Base-by-base conservation (phyloP, 2,329 filamentous ascomycete genomes). In the Claviceps fusiformis region DNA sequence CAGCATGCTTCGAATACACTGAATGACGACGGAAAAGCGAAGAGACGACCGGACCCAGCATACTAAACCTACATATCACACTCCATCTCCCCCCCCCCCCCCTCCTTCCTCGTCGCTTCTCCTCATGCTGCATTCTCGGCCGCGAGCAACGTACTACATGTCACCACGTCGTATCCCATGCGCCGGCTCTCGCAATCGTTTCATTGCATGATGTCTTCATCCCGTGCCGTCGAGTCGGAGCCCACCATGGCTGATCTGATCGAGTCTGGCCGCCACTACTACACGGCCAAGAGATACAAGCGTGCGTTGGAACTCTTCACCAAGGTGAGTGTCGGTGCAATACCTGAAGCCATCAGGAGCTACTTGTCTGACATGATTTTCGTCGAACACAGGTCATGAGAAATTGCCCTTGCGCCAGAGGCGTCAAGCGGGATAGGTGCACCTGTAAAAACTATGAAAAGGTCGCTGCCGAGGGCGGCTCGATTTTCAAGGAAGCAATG, bases 401-500 rank as follows among this genome's bases (percentile, higher is more conserved):
- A 33, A 55, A 63, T 5, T 73, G 71, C 33, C 45, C 64, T 2
- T 73, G 70, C 57, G 62, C 59, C 49, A 62, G 65, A 39, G 65
- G 65, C n/a, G 59, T 60, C 45, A 68, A 64, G 50, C 65, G 72
- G 9, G 64, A 68, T 24, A 46, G 24, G 29, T 46, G 45, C 45
- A 46, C 24, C 27, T 46, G 45, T 15, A 46, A 46, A 46, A 29
- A 72, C 55, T 73, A 68, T 46, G 67, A 71, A 47, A 62, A 63
- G 29, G 62, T 69, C 11, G 68, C 65, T 3, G 54, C 53, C 1
- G 61, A 67, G 35, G 62, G 63, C 35, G 67, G 65, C 11, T 70
- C 68, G n/a, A 68, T 74, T 29, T 73, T 72, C 58, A 62, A 69
- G 3, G 71, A 73, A 59, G 71, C 70, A 50, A 71, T 72, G 66